Percentiles rank a stretch among this genome's conserved stretches.
These are phyloP conservation scores for Penicillium soppii DNA, from an alignment of 495 filamentous ascomycete species.

Conservation along the genomic window DNA sequence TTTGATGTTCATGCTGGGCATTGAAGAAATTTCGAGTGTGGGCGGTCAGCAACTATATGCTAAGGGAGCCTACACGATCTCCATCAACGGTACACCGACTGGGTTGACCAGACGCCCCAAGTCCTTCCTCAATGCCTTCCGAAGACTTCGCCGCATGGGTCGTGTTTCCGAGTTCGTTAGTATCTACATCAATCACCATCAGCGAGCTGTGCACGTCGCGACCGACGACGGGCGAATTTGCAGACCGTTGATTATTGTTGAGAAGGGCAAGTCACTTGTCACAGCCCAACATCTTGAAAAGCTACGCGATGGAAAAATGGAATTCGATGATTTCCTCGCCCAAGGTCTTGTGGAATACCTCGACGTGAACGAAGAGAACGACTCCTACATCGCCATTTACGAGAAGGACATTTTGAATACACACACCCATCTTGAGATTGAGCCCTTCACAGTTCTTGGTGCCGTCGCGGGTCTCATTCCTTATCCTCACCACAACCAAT, in stretches of 20 bases:
- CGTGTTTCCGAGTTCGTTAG: constrained; percentile 92
- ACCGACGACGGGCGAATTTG: constrained; percentile 97
- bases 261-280: constrained; percentile 77
- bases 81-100: constrained; percentile 91
- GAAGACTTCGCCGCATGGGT: constrained; percentile 79
- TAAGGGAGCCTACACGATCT: constrained; percentile 82
- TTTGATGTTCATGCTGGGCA: constrained; percentile 73
- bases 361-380: constrained; percentile 98
- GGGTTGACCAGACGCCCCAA: constrained; percentile 81
- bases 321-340: constrained; percentile 90
- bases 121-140: constrained; percentile 78
- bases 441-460: constrained; percentile 96
- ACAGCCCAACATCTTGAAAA: constrained; percentile 71
- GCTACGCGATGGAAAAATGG: constrained; percentile 74
- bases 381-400: constrained; percentile 85
- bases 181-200: constrained; percentile 91
- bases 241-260: constrained; percentile 89
- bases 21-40: constrained; percentile 69
- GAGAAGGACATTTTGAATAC: constrained; percentile 75
- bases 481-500: constrained; percentile 99
- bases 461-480: constrained; percentile 96
- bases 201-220: constrained; percentile 88
- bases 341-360: constrained; percentile 92
- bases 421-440: constrained; percentile 94
- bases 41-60: constrained; percentile 81